Evolutionary conservation across 2,329 filamentous ascomycete species (phyloP).

Genomic region (Fusarium keratoplasticum): DNA sequence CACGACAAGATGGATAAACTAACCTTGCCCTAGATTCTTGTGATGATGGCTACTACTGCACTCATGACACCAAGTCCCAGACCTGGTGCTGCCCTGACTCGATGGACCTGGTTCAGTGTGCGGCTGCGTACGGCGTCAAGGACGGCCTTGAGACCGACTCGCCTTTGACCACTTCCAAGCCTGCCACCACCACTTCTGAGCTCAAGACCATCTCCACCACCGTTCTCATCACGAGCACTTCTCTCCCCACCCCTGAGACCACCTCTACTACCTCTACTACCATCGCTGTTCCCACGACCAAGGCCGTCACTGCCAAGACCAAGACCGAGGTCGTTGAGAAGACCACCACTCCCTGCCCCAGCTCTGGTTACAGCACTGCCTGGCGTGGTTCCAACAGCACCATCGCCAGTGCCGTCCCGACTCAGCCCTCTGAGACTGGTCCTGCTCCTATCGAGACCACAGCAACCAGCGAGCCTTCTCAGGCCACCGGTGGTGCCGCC

Average conservation of each 20-base stretch:
- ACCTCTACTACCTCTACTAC: constrained; percentile 17
- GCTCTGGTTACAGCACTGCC: constrained; percentile 44
- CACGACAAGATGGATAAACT: constrained; percentile 13
- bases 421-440: constrained; percentile 39
- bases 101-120: constrained; percentile 66
- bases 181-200: constrained; percentile 38
- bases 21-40: constrained; percentile 63
- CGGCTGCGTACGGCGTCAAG: constrained; percentile 62
- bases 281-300: constrained; percentile 42
- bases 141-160: constrained; percentile 56
- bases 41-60: constrained; percentile 71
- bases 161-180: constrained; percentile 42
- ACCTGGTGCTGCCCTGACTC: constrained; percentile 72
- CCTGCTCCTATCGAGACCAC: constrained; percentile 23
- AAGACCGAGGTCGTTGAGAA: constrained; percentile 34
- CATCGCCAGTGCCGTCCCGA: constrained; percentile 41
- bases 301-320: constrained; percentile 32
- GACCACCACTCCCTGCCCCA: constrained; percentile 45
- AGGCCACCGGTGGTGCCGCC: constrained; percentile 45
- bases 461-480: constrained; percentile 32
- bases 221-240: constrained; percentile 40
- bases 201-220: constrained; percentile 44
- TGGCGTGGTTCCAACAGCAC: constrained; percentile 50
- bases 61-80: constrained; percentile 60
- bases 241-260: constrained; percentile 22